phyloP scores from a whole-genome alignment of 1,139 yeast species.

The Lodderomyces theae region DNA sequence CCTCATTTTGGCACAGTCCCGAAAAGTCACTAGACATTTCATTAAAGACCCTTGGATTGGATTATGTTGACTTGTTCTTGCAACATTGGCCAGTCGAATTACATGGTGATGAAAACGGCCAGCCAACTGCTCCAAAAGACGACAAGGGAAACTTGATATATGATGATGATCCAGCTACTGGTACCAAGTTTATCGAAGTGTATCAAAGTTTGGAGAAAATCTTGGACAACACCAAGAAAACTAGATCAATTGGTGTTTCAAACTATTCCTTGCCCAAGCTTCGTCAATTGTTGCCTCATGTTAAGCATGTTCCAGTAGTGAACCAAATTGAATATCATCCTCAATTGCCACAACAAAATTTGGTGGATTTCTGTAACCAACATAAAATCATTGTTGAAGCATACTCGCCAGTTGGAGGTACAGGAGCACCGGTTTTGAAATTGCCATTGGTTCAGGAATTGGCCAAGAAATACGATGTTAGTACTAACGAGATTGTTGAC shows the following conservation, averaged over 20 bases:
- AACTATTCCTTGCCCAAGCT: slow-evolving; percentile 31
- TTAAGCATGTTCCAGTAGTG: slow-evolving; percentile 28
- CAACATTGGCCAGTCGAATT: slow-evolving; percentile 62
- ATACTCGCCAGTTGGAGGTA: slow-evolving; percentile 36
- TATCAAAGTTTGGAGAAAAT: slow-evolving; percentile 49
- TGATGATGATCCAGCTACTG: slow-evolving; percentile 41
- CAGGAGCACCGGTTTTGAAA: slow-evolving; percentile 37
- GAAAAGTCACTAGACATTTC: slow-evolving; percentile 38
- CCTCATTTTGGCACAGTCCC: slow-evolving; percentile 35
- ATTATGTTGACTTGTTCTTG: slow-evolving; percentile 56
- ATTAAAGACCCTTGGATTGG: slow-evolving; percentile 42
- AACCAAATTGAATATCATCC: slow-evolving; percentile 41
- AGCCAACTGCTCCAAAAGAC: slow-evolving; percentile 35
- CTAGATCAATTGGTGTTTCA: slow-evolving; percentile 32
- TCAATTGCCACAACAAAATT: slow-evolving; percentile 38
- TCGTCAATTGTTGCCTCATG: slow-evolving; percentile 25
- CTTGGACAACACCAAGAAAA: slow-evolving; percentile 27
- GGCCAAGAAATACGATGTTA: slow-evolving; percentile 31
- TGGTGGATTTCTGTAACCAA: slow-evolving; percentile 26
- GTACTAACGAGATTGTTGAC: slow-evolving; percentile 33
- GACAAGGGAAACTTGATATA: slow-evolving; percentile 39
- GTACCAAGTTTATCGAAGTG: slow-evolving; percentile 42
- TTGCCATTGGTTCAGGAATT: slow-evolving; percentile 30
- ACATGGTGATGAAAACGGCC: slow-evolving; percentile 37
- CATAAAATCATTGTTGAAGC: slow-evolving; percentile 29